phyloP scores from a whole-genome alignment of 768 basidiomycete genomes.

The Lactarius akahatsu region DNA sequence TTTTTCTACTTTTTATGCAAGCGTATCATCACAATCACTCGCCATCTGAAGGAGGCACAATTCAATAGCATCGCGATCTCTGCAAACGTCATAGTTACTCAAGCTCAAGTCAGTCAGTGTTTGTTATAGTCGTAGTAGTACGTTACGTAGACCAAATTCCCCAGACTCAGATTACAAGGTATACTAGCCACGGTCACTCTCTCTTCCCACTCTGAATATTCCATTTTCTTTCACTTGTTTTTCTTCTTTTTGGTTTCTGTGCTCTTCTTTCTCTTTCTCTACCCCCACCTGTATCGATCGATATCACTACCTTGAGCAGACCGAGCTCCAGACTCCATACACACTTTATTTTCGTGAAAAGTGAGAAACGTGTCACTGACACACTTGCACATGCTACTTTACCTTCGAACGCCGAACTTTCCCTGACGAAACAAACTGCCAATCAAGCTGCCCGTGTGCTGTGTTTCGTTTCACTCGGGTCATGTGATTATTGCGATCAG shows the following conservation, averaged over 20 bases:
- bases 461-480: not conserved
- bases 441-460: no score
- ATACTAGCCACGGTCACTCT: constrained; percentile 26
- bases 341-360: constrained; percentile 15
- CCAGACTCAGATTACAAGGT: constrained; percentile 20
- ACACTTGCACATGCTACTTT: no score
- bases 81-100: constrained; percentile 28
- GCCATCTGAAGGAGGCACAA: constrained; percentile 76
- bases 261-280: not conserved
- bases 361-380: not conserved
- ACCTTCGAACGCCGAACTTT: no score
- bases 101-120: constrained; percentile 21
- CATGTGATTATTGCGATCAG: not conserved
- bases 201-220: not conserved
- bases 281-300: constrained; percentile 22
- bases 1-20: constrained; percentile 28
- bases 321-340: constrained; percentile 19
- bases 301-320: constrained; percentile 20
- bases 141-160: constrained; percentile 22
- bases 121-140: constrained; percentile 25
- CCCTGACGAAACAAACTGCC: no score
- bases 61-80: constrained; percentile 33
- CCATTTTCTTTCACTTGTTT: constrained; percentile 3
- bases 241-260: constrained; percentile 8
- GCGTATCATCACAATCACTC: constrained; percentile 32